A percentile compares a stretch with the other conserved stretches of the same genome.
Conservation (phyloP, 192 early-diverging fungal species). For the Phlyctochytrium bullatum region DNA sequence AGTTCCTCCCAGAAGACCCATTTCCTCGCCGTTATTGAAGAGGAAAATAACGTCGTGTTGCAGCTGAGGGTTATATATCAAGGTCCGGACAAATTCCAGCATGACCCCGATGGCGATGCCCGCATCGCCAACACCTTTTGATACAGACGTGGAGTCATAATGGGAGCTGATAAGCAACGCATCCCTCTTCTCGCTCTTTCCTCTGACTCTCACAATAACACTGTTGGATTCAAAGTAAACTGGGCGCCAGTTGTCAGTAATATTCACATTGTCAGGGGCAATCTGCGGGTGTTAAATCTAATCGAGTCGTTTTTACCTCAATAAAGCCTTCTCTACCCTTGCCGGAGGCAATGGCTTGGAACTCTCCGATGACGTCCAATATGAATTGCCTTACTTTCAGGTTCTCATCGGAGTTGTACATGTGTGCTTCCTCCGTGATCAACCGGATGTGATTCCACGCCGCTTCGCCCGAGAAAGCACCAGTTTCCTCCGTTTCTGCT, state of each 20-base stretch:
- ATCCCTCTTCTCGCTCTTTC: background rate
- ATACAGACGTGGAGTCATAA: slow-evolving; percentile 38
- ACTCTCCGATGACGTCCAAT: background rate
- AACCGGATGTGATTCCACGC: slow-evolving; percentile 20
- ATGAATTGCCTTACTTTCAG: slow-evolving; percentile 11
- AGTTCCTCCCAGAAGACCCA: slow-evolving; percentile 34
- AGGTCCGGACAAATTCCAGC: slow-evolving; percentile 30
- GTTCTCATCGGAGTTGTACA: slow-evolving; percentile 20
- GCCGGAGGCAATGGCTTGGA: slow-evolving; percentile 8
- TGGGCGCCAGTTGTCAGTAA: background rate
- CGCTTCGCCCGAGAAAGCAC: slow-evolving; percentile 10
- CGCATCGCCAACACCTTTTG: slow-evolving; percentile 47
- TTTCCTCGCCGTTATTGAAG: slow-evolving; percentile 53
- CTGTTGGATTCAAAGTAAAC: slow-evolving; percentile 23
- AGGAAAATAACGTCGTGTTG: slow-evolving; percentile 35
- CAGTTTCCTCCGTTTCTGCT: background rate
- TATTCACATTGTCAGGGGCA: slow-evolving; percentile 15
- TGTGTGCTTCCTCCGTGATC: slow-evolving; percentile 10
- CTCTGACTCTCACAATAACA: slow-evolving; percentile 8
- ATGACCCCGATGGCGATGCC: slow-evolving; percentile 41
- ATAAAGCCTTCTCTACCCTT: slow-evolving; percentile 2
- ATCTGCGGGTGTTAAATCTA: background rate
- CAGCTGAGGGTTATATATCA: slow-evolving; percentile 21
- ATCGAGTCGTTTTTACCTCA: background rate
- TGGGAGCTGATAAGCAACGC: slow-evolving; percentile 45